Base-by-base conservation (phyloP, 208 protist genomes). In the Trypanosoma grayi region DNA sequence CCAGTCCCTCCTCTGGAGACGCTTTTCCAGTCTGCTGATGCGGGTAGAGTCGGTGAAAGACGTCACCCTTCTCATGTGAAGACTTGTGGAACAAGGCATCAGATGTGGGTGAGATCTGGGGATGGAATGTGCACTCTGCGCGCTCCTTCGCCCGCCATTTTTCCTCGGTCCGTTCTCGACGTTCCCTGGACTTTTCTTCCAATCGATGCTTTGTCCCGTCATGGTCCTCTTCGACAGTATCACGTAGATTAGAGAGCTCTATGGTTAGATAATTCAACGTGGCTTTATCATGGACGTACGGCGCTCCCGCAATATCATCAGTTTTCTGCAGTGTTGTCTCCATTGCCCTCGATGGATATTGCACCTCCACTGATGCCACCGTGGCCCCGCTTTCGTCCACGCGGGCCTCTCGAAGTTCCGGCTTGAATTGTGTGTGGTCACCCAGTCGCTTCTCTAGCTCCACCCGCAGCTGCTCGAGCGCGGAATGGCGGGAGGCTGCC, bases 31-130 rank as follows among this genome's bases (percentile, higher is more conserved):
- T 45, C 22, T 82, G 62, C 45, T 78, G 53, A 9, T 54, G 70
- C 3, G 79, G 82, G 77, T 90, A 90, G 8, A 93, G 74, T 0
- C 86, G 82, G 10, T 88, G 63, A 73, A 86, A 90, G 25, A 93
- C 86, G 33, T 48, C 60, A 8, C 44, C 48, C 14, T 44, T 60
- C 1, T 47, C 57, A n/a, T 51, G 34, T 14, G 6, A 33, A 9
- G 9, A 14, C 20, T 70, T 51, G 0, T 25, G 58, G 28, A 50
- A 65, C 37, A 93, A 77, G 1, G 75, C 64, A 1, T 57, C 70
- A 10, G 87, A 85, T 13, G 71, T 81, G 1, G 81, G 83, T 1
- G 81, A 81, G 10, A 94, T 60, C 3, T 60, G 63, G 13, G 87
- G 87, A 31, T 83, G 79, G 37, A 94, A 94, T 14, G 81, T 94